These are phyloP conservation scores for Hemerocallis citrina DNA, from an alignment of 106 monocot species.

Conservation along the genomic window DNA sequence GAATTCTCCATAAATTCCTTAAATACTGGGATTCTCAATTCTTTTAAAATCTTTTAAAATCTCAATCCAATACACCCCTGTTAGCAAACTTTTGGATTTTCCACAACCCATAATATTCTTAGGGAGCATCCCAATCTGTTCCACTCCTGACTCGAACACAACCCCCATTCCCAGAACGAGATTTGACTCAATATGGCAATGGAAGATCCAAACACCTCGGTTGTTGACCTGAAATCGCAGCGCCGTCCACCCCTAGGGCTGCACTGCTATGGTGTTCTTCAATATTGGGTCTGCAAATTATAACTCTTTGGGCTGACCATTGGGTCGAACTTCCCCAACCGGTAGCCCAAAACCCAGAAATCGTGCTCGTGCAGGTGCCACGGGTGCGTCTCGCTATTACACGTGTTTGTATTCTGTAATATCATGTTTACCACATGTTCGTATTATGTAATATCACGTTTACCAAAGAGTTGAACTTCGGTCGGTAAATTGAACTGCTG, in stretches of 20 bases:
- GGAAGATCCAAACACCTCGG: slow-evolving; percentile 87
- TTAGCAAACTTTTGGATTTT: slow-evolving; percentile 17
- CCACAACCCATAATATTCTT: slow-evolving; percentile 57
- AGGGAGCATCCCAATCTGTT: slow-evolving; percentile 52
- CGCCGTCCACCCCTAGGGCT: slow-evolving; percentile 84
- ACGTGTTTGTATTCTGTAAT: slow-evolving; percentile 22
- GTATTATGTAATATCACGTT: slow-evolving; percentile 77
- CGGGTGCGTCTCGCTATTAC: slow-evolving; percentile 93
- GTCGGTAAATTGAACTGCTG: slow-evolving; percentile 31
- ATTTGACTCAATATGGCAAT: slow-evolving; percentile 87
- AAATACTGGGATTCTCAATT: too few relatives aligned
- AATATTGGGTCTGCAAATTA: slow-evolving; percentile 69
- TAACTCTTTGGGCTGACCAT: slow-evolving; percentile 21
- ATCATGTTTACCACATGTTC: too few relatives aligned
- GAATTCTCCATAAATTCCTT: too few relatives aligned
- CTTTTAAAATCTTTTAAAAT: too few relatives aligned
- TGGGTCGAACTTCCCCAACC: slow-evolving; percentile 65
- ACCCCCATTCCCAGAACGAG: slow-evolving; percentile 92
- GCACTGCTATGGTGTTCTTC: slow-evolving; percentile 85
- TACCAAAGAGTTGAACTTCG: slow-evolving; percentile 48
- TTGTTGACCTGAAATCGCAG: slow-evolving; percentile 70
- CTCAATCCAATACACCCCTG: too few relatives aligned
- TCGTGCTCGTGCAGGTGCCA: slow-evolving; percentile 99
- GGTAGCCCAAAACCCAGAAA: slow-evolving; percentile 91
- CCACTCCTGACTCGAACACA: slow-evolving; percentile 66